Evolutionary conservation across 106 monocot genomes (phyloP), one percentile per base, ranked within the genome.

Genomic region (Allium fistulosum): DNA sequence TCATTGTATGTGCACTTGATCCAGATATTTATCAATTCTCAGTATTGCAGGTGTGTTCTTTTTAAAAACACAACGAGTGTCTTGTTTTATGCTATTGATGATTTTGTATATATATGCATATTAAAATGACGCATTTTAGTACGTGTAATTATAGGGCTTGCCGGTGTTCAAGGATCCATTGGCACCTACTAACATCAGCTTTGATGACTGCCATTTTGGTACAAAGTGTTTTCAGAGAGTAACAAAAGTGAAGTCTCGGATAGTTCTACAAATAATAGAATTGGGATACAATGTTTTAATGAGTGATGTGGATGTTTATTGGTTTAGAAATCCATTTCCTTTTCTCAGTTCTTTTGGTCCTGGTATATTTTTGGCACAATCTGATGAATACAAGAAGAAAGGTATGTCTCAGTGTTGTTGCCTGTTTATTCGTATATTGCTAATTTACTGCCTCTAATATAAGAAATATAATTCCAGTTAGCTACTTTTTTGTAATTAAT

Each of bases 271-370:
- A 68, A 90, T 99, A 71, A 50, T 93, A 58, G 82, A 79, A 79
- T 26, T 90, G 50, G 93, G 93, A 55, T 99, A 85, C 71, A 87
- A 83, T 72, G 99, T 93, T 26, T 79, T 99, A 22, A 63, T 99
- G 72, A 93, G 93, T 70, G 99, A 99, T 77, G 93, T 99, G 37
- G 99, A 99, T 74, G 69, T 99, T 9, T 99, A 87, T 59, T 99
- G 99, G 99, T 99, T 99, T 78, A 63, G 59, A 10, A 99, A 99
- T 62, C 99, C 99, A 59, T 65, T 99, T 62, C 83, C 90, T 0
- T 67, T 70, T 72, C 81, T 99, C 58, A 67, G 68, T 53, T 84
- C 90, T 27, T 90, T 83, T 81, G 99, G 87, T 51, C 87, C 89
- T 70, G 79, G 78, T 57, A 67, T 66, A 58, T 71, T 99, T 53